Base-by-base conservation (phyloP, 106 monocot genomes). In the Xerophyta viscosa region DNA sequence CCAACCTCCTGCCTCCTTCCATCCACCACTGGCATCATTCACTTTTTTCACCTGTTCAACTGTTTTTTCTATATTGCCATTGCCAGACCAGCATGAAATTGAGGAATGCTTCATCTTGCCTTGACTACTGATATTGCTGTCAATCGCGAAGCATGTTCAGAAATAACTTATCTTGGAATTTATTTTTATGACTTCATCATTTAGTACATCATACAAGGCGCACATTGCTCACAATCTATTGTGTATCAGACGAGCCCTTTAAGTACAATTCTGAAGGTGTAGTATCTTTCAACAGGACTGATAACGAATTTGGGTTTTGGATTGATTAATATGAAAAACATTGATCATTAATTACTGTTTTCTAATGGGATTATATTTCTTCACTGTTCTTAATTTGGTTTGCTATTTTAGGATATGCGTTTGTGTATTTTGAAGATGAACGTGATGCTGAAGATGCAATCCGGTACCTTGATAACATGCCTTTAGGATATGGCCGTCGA, bases 401-500 rank as follows among this genome's bases (percentile, higher is more conserved):
- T 24, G 15, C 8, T 57, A 8, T 58, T 57, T 21, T 44, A 96
- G 96, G 96, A 1, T 96, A 73, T 82, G 96, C 96, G 24, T 96
- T 96, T 70, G 65, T 96, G 14, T 96, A 96, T 55, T 85, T 79
- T 57, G 81, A 82, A 8, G 81, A 81, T 62, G 87, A 87, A 29
- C 77, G 71, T 75, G 87, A 87, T 87, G 87, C 87, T 20, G 77
- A 81, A 18, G 81, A 81, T 68, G 87, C 87, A 11, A 87, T 87
- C 0, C 58, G 68, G 17, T 48, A 57, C 21, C 78, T 87, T 42
- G 77, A 87, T 55, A 57, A 71, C 43, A 58, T 48, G 18, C 74
- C 87, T 18, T 87, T 87, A 66, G 87, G 87, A 3, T 62, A 77
- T 54, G 67, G 81, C 21, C 74, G 71, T 19, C 63, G 87, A n/a